phyloP scores from a whole-genome alignment of 2,329 filamentous ascomycete genomes.

The Canariomyces notabilis region DNA sequence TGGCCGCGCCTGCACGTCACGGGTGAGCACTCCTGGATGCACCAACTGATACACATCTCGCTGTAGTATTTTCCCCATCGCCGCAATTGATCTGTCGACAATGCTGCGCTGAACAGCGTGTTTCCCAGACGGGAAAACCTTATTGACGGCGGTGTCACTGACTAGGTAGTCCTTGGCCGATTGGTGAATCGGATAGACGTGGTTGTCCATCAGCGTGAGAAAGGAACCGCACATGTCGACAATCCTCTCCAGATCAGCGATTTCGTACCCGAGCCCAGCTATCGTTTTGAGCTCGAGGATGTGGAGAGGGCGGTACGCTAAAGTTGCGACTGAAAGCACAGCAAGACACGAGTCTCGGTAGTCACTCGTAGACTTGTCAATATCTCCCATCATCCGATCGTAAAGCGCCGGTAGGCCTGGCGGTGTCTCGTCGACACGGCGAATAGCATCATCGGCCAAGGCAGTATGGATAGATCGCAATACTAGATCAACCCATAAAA shows the following conservation, averaged over 20 bases:
- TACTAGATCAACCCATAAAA: constrained; percentile 5
- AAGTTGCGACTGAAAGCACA: constrained; percentile 3
- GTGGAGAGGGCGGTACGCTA: constrained; percentile 5
- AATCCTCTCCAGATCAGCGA: constrained; percentile 1
- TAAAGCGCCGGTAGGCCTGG: constrained; percentile 1
- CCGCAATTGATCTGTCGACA: not conserved
- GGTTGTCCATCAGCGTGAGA: not conserved
- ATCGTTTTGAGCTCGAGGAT: constrained; percentile 1
- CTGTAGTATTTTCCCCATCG: not conserved
- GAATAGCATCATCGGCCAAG: not conserved
- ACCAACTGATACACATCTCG: constrained; percentile 2
- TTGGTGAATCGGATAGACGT: constrained; percentile 5
- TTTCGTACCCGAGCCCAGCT: not conserved
- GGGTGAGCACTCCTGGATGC: constrained; percentile 1
- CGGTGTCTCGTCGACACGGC: not conserved
- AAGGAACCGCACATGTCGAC: constrained; percentile 4
- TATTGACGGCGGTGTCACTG: not conserved
- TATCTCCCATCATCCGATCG: constrained; percentile 4
- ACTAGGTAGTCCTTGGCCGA: constrained; percentile 6
- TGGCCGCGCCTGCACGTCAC: not conserved
- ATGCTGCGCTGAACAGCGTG: constrained; percentile 1
- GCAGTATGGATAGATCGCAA: not conserved
- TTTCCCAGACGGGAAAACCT: constrained; percentile 2
- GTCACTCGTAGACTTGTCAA: not conserved
- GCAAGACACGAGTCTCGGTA: not conserved